Evolutionary conservation across 345 rosid genomes (phyloP).

Genomic region (Lepidium sativum): DNA sequence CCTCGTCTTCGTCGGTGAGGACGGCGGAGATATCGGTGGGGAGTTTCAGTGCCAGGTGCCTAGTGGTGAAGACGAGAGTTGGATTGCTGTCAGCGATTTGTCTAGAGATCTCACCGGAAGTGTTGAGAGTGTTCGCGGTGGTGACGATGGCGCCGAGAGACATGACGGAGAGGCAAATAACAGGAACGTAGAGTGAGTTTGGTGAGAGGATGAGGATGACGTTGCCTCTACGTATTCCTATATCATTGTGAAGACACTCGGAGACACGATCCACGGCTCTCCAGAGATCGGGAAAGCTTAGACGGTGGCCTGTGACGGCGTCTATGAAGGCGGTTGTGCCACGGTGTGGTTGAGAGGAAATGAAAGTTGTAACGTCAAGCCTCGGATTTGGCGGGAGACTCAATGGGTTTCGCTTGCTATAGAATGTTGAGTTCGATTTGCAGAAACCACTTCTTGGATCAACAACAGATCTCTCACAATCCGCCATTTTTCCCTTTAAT

Average conservation of each 20-base stretch:
- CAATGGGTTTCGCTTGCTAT: conserved; percentile 56
- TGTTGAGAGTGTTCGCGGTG: conserved; percentile 82
- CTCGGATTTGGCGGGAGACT: conserved; percentile 38
- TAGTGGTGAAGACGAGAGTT: conserved; percentile 49
- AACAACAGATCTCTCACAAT: neutral
- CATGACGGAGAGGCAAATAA: conserved; percentile 73
- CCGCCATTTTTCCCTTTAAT: neutral
- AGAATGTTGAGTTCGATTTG: conserved; percentile 40
- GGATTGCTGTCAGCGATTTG: conserved; percentile 61
- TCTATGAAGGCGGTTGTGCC: conserved; percentile 70
- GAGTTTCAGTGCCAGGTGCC: conserved; percentile 44
- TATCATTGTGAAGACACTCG: conserved; percentile 32
- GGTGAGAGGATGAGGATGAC: conserved; percentile 76
- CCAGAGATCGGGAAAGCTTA: conserved; percentile 68
- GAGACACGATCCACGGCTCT: conserved; percentile 56
- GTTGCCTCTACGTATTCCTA: conserved; percentile 62
- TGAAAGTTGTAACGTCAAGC: conserved; percentile 67
- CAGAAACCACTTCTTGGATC: conserved; percentile 55
- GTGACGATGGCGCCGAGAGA: conserved; percentile 82
- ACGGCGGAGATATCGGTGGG: conserved; percentile 36
- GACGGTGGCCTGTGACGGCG: conserved; percentile 48
- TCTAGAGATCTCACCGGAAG: conserved; percentile 52
- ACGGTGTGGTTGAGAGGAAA: conserved; percentile 62
- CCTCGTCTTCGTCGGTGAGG: conserved; percentile 32
- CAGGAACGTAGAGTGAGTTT: conserved; percentile 62